Evolutionary conservation across 192 early-diverging fungal species (phyloP).

Genomic region (Coemansia umbellata): DNA sequence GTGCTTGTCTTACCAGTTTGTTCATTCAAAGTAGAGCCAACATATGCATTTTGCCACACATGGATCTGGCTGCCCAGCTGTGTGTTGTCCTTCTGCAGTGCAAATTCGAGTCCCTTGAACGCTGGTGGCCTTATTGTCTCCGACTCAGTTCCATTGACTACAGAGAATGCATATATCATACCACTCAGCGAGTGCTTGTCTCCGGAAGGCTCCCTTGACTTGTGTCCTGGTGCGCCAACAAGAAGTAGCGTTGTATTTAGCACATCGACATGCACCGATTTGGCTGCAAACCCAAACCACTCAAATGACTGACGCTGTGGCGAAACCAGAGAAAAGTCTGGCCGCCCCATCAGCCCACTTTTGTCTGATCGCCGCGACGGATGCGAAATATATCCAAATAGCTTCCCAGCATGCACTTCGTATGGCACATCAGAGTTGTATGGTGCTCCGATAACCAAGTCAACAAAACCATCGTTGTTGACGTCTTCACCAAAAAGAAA

Average conservation of each 20-base stretch:
- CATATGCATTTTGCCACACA: constrained; percentile 16
- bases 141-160: not conserved
- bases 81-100: constrained; percentile 16
- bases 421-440: constrained; percentile 28
- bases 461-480: constrained; percentile 59
- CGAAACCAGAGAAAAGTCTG: constrained; percentile 42
- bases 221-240: constrained; percentile 57
- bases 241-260: constrained; percentile 29
- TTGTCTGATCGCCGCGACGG: not conserved
- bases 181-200: constrained; percentile 35
- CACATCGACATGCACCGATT: constrained; percentile 7
- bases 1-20: not conserved
- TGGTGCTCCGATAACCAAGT: constrained; percentile 67
- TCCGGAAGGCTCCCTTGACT: not conserved
- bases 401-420: constrained; percentile 40
- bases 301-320: constrained; percentile 36
- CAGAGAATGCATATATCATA: constrained; percentile 52
- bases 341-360: constrained; percentile 2
- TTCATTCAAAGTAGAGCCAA: too few relatives aligned
- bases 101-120: constrained; percentile 25
- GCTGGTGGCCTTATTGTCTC: not conserved
- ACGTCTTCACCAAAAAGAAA: constrained; percentile 59
- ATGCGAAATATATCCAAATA: constrained; percentile 47
- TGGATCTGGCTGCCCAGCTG: constrained; percentile 49
- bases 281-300: constrained; percentile 52